Base-by-base conservation (phyloP, 2,329 filamentous ascomycete genomes). In the Penicillium sp. region DNA sequence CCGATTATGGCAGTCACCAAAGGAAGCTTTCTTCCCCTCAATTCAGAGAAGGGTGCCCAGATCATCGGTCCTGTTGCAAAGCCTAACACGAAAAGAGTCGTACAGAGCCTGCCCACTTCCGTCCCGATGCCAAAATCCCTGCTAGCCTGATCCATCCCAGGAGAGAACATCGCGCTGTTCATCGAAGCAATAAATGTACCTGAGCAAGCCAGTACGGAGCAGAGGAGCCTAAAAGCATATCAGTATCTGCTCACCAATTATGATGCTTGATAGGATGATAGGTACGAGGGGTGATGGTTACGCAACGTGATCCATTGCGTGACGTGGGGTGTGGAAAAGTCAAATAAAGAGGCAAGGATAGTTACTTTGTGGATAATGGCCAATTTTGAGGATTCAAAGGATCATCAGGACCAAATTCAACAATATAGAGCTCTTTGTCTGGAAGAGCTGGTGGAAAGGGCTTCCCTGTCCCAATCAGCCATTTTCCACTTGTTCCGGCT, bases 21-120 rank as follows among this genome's bases (percentile, higher is more conserved):
- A 75, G 85, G 46, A 84, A 80, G 58, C 76, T 81, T 87, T 71
- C 85, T 73, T 0, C 85, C 85, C 52, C 80, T 84, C 8, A 87
- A 78, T 68, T 89, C 87, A 48, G 81, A 84, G 22, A 87, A 69
- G 0, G 87, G 86, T 3, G 84, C 86, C 84, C 85, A 87, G 1
- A 89, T 67, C 16, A 89, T 65, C 0, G 87, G 87, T 0, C 87
- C 87, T 16, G 40, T 22, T 10, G 40, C 40, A 42, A 42, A 42
- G 6, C 38, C 38, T 42, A 42, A 19, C 16, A 42, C n/a, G 38
- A 42, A 42, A 8, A 42, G n/a, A 42, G 38, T 42, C n/a, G 38
- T 42, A 19, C 38, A 1, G 38, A 42, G 38, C 7, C 16, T 42
- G 1, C 19, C 19, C 6, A 42, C 38, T 42, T 42, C 38, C 2